Percentiles rank a stretch among this genome's conserved stretches.
Evolutionary conservation across 495 filamentous ascomycete genomes (phyloP).

Genomic region (Massariosphaeria phaeospora): DNA sequence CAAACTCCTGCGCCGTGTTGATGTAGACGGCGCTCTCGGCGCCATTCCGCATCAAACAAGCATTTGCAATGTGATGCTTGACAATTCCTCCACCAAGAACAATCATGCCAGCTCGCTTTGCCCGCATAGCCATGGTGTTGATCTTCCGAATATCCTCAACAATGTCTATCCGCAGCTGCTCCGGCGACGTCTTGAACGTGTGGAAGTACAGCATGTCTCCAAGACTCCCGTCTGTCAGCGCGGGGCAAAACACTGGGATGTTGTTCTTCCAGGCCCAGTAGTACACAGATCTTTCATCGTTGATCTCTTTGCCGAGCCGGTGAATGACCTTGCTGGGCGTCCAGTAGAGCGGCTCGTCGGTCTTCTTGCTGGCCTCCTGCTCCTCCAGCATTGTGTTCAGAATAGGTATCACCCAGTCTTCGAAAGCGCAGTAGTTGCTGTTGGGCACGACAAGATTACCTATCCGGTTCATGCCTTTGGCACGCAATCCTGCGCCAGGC

Average conservation of each 20-base stretch:
- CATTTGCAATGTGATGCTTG: constrained; percentile 97
- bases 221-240: constrained; percentile 86
- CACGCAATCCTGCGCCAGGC: constrained; percentile 66
- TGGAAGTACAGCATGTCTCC: constrained; percentile 99
- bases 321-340: constrained; percentile 84
- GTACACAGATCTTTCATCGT: constrained; percentile 77
- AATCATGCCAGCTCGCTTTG: constrained; percentile 83
- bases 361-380: constrained; percentile 66
- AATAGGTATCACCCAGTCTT: constrained; percentile 94
- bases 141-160: constrained; percentile 83
- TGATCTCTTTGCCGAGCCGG: constrained; percentile 84
- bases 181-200: constrained; percentile 77
- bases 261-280: constrained; percentile 94
- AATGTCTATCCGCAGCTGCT: constrained; percentile 76
- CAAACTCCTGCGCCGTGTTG: constrained; percentile 94
- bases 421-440: constrained; percentile 91
- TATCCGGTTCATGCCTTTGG: constrained; percentile 86
- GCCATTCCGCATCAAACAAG: constrained; percentile 92
- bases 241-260: constrained; percentile 95
- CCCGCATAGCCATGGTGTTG: constrained; percentile 81
- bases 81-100: constrained; percentile 88
- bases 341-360: constrained; percentile 72
- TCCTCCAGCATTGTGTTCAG: constrained; percentile 86
- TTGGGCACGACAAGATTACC: constrained; percentile 97
- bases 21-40: constrained; percentile 95